Conservation (phyloP, 208 protist genomes). For the Crithidia acanthocephali region DNA sequence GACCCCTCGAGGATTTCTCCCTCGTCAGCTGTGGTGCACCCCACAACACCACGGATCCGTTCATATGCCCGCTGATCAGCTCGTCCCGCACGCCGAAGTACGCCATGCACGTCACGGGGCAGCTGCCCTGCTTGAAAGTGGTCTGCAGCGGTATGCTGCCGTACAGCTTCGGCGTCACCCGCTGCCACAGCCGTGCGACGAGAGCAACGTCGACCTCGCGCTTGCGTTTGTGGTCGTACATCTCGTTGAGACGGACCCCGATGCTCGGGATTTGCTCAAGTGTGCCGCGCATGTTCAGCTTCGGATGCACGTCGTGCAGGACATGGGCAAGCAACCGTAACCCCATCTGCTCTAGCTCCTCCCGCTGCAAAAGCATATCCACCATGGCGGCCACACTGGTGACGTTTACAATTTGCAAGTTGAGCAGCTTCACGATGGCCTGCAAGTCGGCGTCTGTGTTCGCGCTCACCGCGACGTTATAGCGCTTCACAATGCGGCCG, state of each 20-base stretch:
- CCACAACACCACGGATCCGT: slow-evolving; percentile 73
- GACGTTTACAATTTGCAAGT: slow-evolving; percentile 58
- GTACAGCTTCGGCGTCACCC: slow-evolving; percentile 6
- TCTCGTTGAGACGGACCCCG: slow-evolving; percentile 37
- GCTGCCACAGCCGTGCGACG: slow-evolving; percentile 54
- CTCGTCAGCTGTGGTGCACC: slow-evolving; percentile 46
- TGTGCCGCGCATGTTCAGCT: slow-evolving; percentile 25
- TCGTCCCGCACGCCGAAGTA: slow-evolving; percentile 81
- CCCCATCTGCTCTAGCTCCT: slow-evolving; percentile 47
- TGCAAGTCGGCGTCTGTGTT: slow-evolving; percentile 44
- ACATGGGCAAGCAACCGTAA: slow-evolving; percentile 33
- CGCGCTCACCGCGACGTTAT: slow-evolving; percentile 28
- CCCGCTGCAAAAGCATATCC: slow-evolving; percentile 54
- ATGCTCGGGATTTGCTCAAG: slow-evolving; percentile 43
- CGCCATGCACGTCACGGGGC: slow-evolving; percentile 58
- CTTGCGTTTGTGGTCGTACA: slow-evolving; percentile 50
- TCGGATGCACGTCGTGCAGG: background rate
- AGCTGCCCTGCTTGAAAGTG: background rate
- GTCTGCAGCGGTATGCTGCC: slow-evolving; percentile 18
- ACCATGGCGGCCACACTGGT: slow-evolving; percentile 53
- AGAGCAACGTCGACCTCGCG: slow-evolving; percentile 74
- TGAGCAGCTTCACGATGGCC: slow-evolving; percentile 52
- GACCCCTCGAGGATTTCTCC: slow-evolving; percentile 22
- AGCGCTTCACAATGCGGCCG: slow-evolving; percentile 28
- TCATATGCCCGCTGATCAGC: slow-evolving; percentile 65